phyloP scores from a whole-genome alignment of 2,329 filamentous ascomycete genomes.

The Paecilomyces formosus region DNA sequence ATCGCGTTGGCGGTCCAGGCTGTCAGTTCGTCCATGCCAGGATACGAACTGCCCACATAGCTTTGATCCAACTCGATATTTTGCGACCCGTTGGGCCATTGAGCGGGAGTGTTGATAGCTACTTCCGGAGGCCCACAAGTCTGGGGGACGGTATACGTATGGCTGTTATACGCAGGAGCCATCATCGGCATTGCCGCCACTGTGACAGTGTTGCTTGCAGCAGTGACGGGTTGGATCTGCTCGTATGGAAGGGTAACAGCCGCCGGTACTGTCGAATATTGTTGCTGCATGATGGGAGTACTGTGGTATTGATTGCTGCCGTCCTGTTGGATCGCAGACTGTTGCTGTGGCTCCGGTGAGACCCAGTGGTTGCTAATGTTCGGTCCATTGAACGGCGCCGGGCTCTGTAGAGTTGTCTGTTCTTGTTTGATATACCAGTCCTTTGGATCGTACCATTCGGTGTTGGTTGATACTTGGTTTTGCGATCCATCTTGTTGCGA shows the following conservation, averaged over 20 bases:
- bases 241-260: neutral
- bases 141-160: conserved; percentile 19
- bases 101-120: conserved; percentile 13
- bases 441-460: conserved; percentile 8
- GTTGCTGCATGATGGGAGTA: neutral
- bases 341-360: neutral
- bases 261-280: neutral
- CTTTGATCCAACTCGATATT: conserved; percentile 15
- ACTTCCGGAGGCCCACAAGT: conserved; percentile 15
- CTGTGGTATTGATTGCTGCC: neutral
- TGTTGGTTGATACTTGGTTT: conserved; percentile 5
- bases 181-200: conserved; percentile 18
- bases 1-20: conserved; percentile 2
- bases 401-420: neutral
- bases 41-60: neutral
- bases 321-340: neutral
- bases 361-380: neutral
- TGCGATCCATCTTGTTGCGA: neutral
- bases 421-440: neutral
- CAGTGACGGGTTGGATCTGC: neutral
- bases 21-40: neutral
- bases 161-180: conserved; percentile 14
- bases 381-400: neutral
- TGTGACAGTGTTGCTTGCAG: conserved; percentile 8
- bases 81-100: conserved; percentile 16